Evolutionary conservation across 2,329 filamentous ascomycete genomes (phyloP).

Genomic region (Sporothrix humicola): DNA sequence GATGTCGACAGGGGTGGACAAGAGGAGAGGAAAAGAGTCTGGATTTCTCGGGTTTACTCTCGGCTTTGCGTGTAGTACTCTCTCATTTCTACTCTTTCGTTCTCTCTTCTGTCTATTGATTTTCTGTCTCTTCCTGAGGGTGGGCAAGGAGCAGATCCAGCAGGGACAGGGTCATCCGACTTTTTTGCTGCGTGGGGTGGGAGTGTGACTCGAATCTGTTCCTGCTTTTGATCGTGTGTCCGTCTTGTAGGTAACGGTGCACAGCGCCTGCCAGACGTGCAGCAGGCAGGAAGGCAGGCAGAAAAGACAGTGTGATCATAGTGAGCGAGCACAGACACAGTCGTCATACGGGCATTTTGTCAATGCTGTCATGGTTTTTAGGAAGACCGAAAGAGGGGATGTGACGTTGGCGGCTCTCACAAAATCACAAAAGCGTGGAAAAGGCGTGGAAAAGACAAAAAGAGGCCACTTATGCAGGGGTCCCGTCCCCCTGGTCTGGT

Average conservation of each 20-base stretch:
- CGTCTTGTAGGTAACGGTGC: not conserved
- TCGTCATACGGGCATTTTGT: conserved; percentile 3
- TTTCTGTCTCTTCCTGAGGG: not conserved
- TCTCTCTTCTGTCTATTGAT: too few relatives aligned
- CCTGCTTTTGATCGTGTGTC: too few relatives aligned
- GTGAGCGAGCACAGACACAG: not conserved
- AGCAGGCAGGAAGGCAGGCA: not conserved
- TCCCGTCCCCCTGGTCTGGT: conserved; percentile 9
- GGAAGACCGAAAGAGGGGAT: too few relatives aligned
- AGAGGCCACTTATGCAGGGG: conserved; percentile 20
- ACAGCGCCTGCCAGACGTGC: conserved; percentile 10
- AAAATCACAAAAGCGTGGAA: too few relatives aligned
- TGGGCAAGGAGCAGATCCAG: conserved; percentile 13
- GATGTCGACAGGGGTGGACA: not conserved
- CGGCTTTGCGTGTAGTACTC: too few relatives aligned
- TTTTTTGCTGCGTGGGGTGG: not conserved
- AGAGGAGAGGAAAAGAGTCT: not conserved
- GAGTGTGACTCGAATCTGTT: too few relatives aligned
- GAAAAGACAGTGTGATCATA: conserved; percentile 1
- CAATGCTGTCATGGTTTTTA: not conserved
- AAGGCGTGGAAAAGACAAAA: not conserved
- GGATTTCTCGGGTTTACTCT: not conserved
- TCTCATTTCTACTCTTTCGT: not conserved
- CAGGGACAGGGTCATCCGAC: conserved; percentile 7
- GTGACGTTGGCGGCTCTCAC: not conserved